Conservation (phyloP, 495 filamentous ascomycete genomes). For the Neurospora tetrasperma region DNA sequence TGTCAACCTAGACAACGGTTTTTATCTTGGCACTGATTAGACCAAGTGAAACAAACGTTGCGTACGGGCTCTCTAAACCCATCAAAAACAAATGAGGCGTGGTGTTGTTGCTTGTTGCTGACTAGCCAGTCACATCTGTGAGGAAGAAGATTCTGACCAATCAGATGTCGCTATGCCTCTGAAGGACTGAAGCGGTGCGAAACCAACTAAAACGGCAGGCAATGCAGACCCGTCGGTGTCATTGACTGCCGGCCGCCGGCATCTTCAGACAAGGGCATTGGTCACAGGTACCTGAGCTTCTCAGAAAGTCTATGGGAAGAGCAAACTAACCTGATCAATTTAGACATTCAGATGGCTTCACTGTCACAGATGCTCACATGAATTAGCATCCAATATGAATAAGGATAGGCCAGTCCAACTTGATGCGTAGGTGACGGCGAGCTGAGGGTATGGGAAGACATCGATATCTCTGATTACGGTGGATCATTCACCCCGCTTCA, state of each 20-base stretch:
- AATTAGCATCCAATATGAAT: background rate
- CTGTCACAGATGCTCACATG: background rate
- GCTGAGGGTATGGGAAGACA: background rate
- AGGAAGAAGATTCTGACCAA: background rate
- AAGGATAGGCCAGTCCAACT: background rate
- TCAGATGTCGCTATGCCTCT: background rate
- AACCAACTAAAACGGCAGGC: background rate
- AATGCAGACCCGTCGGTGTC: background rate
- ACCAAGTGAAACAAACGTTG: background rate
- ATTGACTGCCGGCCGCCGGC: background rate
- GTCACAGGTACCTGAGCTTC: background rate
- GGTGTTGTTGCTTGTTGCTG: background rate
- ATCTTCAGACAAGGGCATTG: background rate
- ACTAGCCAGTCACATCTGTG: background rate
- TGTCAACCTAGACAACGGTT: no score
- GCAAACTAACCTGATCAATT: background rate
- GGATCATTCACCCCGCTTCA: background rate
- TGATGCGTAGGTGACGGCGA: background rate
- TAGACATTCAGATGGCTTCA: background rate
- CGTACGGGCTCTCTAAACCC: background rate
- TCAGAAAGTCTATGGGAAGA: background rate
- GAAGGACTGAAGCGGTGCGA: background rate
- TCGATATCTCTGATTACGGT: background rate
- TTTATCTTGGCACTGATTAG: background rate
- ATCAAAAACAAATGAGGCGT: background rate